phyloP scores from a whole-genome alignment of 192 early-diverging fungal species.

The Mortierella claussenii region DNA sequence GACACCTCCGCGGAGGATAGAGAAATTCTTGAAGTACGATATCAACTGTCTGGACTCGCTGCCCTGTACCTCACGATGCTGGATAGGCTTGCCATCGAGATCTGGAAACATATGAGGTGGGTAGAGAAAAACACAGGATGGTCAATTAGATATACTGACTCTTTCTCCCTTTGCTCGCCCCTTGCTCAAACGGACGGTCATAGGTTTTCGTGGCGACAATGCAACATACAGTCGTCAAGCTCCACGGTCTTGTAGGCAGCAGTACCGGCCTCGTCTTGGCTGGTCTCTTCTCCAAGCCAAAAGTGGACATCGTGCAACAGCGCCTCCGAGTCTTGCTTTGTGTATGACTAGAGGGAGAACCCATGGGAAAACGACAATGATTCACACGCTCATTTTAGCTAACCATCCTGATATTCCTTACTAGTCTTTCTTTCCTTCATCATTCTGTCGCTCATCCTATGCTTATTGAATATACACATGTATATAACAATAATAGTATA shows the following conservation, averaged over 20 bases:
- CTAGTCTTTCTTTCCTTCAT: no score
- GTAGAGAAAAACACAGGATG: not conserved
- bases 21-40: constrained; percentile 72
- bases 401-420: no score
- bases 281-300: constrained; percentile 83
- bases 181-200: no score
- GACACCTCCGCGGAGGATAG: constrained; percentile 73
- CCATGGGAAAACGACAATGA: no score
- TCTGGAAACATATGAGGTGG: constrained; percentile 28
- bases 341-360: constrained; percentile 76
- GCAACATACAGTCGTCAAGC: constrained; percentile 73
- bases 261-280: constrained; percentile 85
- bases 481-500: no score
- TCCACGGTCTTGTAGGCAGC: constrained; percentile 90
- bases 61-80: constrained; percentile 85
- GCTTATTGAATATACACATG: no score
- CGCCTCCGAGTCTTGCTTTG: constrained; percentile 65
- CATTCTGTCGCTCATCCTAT: no score
- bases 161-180: no score
- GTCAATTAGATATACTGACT: no score
- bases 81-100: constrained; percentile 73
- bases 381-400: no score
- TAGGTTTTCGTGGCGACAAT: no score
- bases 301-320: constrained; percentile 84
- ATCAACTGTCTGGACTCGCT: constrained; percentile 71